Percentiles rank a stretch among this genome's conserved stretches.
Evolutionary conservation across 2,329 filamentous ascomycete species (phyloP).

Genomic region (Beauveria scarabaeidicola): DNA sequence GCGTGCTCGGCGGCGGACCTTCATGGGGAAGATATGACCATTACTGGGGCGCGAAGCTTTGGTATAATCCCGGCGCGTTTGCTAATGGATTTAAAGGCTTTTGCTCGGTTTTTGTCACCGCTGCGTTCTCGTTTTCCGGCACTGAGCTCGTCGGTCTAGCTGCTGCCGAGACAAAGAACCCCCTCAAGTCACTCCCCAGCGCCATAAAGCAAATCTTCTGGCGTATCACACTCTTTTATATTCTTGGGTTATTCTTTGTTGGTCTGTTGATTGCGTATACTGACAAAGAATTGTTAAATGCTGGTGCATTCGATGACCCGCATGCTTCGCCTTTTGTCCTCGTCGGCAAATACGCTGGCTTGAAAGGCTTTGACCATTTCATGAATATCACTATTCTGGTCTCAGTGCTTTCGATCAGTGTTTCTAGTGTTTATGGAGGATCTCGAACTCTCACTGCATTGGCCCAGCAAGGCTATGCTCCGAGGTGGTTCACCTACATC

Average conservation of each 20-base stretch:
- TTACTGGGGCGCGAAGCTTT: conserved; percentile 42
- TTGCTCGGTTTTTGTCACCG: conserved; percentile 63
- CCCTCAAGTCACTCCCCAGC: conserved; percentile 63
- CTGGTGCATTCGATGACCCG: conserved; percentile 33
- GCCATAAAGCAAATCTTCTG: conserved; percentile 74
- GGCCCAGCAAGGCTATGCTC: conserved; percentile 51
- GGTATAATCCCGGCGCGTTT: conserved; percentile 49
- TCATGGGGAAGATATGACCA: conserved; percentile 33
- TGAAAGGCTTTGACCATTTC: conserved; percentile 43
- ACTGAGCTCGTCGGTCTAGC: conserved; percentile 69
- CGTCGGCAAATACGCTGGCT: conserved; percentile 44
- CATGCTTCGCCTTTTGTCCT: conserved; percentile 48
- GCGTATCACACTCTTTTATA: conserved; percentile 48
- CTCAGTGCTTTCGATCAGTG: conserved; percentile 50
- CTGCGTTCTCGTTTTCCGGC: conserved; percentile 64
- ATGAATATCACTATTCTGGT: conserved; percentile 53
- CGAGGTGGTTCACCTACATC: conserved; percentile 47
- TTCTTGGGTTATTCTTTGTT: conserved; percentile 43
- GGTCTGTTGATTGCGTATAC: conserved; percentile 40
- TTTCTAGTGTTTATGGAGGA: conserved; percentile 51
- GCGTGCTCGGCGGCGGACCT: conserved; percentile 53
- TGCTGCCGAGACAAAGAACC: conserved; percentile 62
- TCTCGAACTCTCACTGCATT: conserved; percentile 51
- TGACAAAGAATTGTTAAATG: conserved; percentile 37
- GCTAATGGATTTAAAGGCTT: conserved; percentile 67